Base-by-base conservation (phyloP, 345 rosid species). In the Boechera stricta region DNA sequence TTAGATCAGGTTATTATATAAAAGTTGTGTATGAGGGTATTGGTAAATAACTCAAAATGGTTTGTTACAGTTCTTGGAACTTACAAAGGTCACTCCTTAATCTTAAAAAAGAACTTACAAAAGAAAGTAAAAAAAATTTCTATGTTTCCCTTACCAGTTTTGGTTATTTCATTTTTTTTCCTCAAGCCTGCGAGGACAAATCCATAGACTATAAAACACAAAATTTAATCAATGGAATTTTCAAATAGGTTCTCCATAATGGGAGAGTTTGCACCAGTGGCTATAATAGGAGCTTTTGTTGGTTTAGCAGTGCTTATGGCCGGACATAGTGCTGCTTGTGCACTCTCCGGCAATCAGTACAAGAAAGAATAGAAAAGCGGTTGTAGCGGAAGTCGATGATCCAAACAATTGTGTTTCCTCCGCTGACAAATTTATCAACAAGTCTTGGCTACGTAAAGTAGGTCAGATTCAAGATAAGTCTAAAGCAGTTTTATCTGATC, bases 381-480 rank as follows among this genome's bases (percentile, higher is more conserved):
- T 81, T 4, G 36, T 89, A 3, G 68, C 81, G 0, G 88, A 89
- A 65, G 82, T 82, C 4, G 88, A 87, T 38, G 64, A 77, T 28
- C 91, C 91, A 6, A 84, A 87, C 6, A 29, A 48, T 2, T 79
- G 75, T 52, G 64, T 76, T 28, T 55, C 68, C 11, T 75, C 81
- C 0, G 81, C 76, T 5, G 65, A n/a, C n/a, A n/a, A n/a, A n/a
- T n/a, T n/a, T n/a, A n/a, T n/a, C n/a, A n/a, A 82, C 8, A 84
- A 86, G 51, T 83, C 91, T 33, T 83, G 88, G 82, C 75, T 84
- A 15, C 59, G 89, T 21, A 85, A 84, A 74, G 75, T 89, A 10
- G 88, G 79, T 44, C 84, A 82, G 69, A 80, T 87, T 45, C 88
- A 87, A 75, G 84, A 88, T 5, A 44, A 69, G 38, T 73, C 79